Conservation (phyloP, 495 filamentous ascomycete species). For the Jackrogersella multiformis region DNA sequence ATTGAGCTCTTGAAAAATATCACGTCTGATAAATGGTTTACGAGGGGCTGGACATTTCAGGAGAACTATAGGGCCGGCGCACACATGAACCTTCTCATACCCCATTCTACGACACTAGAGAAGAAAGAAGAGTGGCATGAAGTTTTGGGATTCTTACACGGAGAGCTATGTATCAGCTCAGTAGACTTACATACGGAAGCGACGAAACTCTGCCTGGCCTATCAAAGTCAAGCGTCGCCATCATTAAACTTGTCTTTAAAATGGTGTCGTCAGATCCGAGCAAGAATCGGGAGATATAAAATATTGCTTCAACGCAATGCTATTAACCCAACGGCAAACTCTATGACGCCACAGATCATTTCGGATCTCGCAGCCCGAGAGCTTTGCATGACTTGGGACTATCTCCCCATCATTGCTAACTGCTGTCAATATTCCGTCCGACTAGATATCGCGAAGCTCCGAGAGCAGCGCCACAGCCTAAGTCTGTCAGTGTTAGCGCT, state of each 20-base stretch:
- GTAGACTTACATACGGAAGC: constrained; percentile 21
- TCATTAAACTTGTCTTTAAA: background rate
- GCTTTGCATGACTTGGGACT: constrained; percentile 37
- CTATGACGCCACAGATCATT: constrained; percentile 38
- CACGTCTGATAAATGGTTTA: constrained; percentile 36
- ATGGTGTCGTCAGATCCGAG: constrained; percentile 10
- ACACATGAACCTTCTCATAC: constrained; percentile 37
- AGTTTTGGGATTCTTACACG: constrained; percentile 23
- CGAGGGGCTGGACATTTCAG: constrained; percentile 42
- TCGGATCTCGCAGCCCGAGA: constrained; percentile 26
- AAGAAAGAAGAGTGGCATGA: constrained; percentile 3
- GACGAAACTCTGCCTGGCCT: constrained; percentile 31
- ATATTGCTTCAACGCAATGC: constrained; percentile 12
- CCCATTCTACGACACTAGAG: constrained; percentile 6
- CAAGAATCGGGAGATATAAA: constrained; percentile 32
- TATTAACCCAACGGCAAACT: background rate
- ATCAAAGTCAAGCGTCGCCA: background rate
- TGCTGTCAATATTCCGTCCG: constrained; percentile 43
- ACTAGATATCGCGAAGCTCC: constrained; percentile 24
- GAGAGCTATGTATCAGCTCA: constrained; percentile 35
- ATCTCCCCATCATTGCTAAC: constrained; percentile 45
- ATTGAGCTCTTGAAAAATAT: constrained; percentile 25
- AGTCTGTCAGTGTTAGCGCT: constrained; percentile 42
- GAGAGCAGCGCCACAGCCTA: constrained; percentile 19
- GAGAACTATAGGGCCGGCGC: constrained; percentile 37